phyloP scores from a whole-genome alignment of 139 green algal species.

The Ettlia oleoabundans region DNA sequence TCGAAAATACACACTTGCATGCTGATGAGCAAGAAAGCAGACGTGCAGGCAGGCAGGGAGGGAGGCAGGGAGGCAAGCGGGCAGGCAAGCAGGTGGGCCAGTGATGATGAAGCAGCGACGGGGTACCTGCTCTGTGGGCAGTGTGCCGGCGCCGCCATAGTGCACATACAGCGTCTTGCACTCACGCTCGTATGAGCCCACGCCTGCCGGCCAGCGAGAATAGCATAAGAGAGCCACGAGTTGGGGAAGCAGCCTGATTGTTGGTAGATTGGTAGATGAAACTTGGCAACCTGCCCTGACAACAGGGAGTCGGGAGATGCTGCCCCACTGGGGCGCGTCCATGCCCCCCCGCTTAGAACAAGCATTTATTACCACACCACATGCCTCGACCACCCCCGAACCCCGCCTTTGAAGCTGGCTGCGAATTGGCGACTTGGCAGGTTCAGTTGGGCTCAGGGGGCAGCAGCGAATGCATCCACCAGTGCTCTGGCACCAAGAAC shows the following conservation, averaged over 20 bases:
- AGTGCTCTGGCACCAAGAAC: neutral
- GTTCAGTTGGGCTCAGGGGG: neutral
- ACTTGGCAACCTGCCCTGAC: too few relatives aligned
- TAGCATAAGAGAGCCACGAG: neutral
- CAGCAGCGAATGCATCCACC: neutral
- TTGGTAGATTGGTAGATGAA: neutral
- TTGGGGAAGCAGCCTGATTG: neutral
- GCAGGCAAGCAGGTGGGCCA: neutral
- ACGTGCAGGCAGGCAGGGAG: too few relatives aligned
- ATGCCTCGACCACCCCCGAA: too few relatives aligned
- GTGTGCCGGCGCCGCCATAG: constrained; percentile 60
- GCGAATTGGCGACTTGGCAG: neutral
- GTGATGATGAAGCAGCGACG: too few relatives aligned
- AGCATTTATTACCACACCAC: too few relatives aligned
- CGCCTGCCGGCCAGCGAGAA: constrained; percentile 9
- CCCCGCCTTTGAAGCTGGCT: too few relatives aligned
- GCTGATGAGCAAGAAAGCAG: neutral
- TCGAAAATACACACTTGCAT: neutral
- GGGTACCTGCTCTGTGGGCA: constrained; percentile 52
- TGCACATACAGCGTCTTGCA: constrained; percentile 72
- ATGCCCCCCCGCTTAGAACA: too few relatives aligned
- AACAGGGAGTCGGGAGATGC: too few relatives aligned
- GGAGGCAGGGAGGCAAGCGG: too few relatives aligned
- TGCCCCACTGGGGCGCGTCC: too few relatives aligned
- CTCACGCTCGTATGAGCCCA: constrained; percentile 67